Evolutionary conservation across 306 rosid genomes (phyloP), one percentile per base, ranked within the genome.

Genomic region (Sophora flavescens): DNA sequence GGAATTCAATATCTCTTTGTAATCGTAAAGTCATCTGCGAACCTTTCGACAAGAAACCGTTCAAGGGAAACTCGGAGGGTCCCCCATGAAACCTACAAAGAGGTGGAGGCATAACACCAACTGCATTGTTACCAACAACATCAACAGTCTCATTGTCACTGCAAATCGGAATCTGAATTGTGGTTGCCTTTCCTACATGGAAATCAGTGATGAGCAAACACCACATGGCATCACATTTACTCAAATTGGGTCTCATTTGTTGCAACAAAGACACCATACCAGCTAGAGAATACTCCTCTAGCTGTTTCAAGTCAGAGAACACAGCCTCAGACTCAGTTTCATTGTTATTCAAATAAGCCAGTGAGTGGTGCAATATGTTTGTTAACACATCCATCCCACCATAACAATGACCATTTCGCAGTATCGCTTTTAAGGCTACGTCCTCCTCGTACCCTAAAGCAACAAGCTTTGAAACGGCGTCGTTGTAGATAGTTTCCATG

Each of bases 201-300:
- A 90, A 90, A 65, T 90, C 89, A 76, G 87, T 85, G 91, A 84
- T 86, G 50, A 90, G 89, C 86, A 92, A 83, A 77, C 97, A 90
- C 93, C 96, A 88, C 92, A 92, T 88, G 32, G 93, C 96, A 83
- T 92, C 96, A 7, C 92, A 89, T 81, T 78, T 87, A 67, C 84
- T 84, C 87, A 92, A 84, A 68, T 86, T 83, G 1, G 88, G 92
- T 70, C 89, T 90, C 63, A 87, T 73, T 48, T 86, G 92, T 51
- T 83, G 92, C 85, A 92, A 81, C 80, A 90, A 72, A 61, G 87
- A 86, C 58, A 90, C 89, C 89, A 90, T 87, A 17, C 85, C 85
- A 0, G 88, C 87, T 8, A 92, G 84, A 5, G 92, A 74, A 68
- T 79, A 90, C 85, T 83, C 89, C 84, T 81, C 84, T 61, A 92